Percentiles rank a stretch among this genome's conserved stretches.
phyloP scores from a whole-genome alignment of 306 rosid genomes.

The Alnus glutinosa region DNA sequence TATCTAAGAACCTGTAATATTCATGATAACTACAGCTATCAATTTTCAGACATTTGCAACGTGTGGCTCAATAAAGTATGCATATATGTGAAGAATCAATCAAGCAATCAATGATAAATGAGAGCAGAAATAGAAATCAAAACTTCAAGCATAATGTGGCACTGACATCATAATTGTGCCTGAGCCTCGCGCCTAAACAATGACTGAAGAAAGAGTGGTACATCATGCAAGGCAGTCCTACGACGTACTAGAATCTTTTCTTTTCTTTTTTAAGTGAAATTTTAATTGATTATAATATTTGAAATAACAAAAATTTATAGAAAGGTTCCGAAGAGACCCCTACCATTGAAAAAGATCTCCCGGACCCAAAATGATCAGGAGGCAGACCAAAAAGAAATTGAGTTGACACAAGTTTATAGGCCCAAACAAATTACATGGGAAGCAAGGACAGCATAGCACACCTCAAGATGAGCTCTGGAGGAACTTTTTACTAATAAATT shows the following conservation, averaged over 20 bases:
- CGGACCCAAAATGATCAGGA: background rate
- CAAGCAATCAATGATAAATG: conserved; percentile 10
- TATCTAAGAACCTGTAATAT: conserved; percentile 1
- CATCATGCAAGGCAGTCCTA: background rate
- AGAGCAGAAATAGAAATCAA: conserved; percentile 13
- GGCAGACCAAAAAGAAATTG: background rate
- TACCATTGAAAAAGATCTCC: background rate
- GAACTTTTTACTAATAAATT: background rate
- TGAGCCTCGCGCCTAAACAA: background rate
- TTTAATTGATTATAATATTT: background rate
- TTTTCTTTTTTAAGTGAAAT: background rate
- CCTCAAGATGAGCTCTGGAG: background rate
- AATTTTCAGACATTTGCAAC: background rate
- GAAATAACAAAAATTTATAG: background rate
- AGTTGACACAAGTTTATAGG: background rate
- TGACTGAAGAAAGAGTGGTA: background rate
- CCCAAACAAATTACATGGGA: background rate
- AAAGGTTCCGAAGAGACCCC: background rate
- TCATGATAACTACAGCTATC: background rate
- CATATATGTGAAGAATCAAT: background rate
- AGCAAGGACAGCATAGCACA: background rate
- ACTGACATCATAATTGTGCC: background rate
- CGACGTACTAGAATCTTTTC: background rate
- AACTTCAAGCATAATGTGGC: conserved; percentile 1
- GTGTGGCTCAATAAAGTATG: background rate